phyloP scores from a whole-genome alignment of 306 rosid species.

The Quercus agrifolia region DNA sequence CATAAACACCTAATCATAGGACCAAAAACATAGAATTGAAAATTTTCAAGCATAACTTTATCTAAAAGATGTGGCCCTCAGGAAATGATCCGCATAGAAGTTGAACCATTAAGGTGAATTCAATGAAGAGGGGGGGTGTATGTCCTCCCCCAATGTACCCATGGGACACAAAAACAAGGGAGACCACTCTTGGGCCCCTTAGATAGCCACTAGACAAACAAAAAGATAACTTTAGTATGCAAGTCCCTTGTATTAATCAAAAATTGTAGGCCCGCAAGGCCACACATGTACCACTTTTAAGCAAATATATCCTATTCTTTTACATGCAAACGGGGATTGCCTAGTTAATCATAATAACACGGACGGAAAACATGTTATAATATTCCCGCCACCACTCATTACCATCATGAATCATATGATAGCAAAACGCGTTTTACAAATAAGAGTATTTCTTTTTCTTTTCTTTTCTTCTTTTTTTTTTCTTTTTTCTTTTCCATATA shows the following conservation, averaged over 20 bases:
- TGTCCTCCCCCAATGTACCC: not conserved
- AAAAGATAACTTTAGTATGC: constrained; percentile 2
- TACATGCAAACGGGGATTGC: constrained; percentile 9
- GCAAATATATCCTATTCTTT: constrained; percentile 22
- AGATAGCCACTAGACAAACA: constrained; percentile 28
- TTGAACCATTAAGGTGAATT: not conserved
- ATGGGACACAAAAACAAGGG: constrained; percentile 25
- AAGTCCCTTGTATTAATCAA: not conserved
- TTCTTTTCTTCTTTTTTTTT: too few species aligned
- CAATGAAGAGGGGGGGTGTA: not conserved
- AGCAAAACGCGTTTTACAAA: constrained; percentile 15
- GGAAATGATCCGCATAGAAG: not conserved
- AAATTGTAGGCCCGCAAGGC: constrained; percentile 12
- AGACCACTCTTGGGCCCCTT: constrained; percentile 20
- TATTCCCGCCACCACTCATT: constrained; percentile 25
- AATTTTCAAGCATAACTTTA: too few species aligned
- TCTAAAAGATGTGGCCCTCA: not conserved
- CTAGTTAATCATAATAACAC: constrained; percentile 24
- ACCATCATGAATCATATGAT: constrained; percentile 25
- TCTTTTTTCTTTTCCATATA: too few species aligned
- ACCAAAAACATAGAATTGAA: too few species aligned
- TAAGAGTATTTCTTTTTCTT: not conserved
- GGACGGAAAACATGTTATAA: constrained; percentile 9
- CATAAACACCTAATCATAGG: too few species aligned
- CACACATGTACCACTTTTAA: not conserved